These are phyloP conservation scores for Boletellus ananas DNA, from an alignment of 768 basidiomycete genomes.

Conservation along the genomic window DNA sequence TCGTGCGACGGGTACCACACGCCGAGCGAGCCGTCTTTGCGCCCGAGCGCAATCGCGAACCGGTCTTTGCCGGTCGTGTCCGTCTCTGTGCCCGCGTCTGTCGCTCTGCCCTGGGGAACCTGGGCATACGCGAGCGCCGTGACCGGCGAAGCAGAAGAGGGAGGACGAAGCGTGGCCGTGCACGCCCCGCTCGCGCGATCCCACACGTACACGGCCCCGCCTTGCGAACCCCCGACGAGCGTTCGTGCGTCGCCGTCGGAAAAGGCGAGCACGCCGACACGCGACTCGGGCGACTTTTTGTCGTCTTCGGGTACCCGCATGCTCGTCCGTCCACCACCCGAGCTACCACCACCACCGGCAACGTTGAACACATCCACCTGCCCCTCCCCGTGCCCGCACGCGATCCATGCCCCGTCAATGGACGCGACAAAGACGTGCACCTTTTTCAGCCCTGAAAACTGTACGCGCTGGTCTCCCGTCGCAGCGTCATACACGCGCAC, in stretches of 20 bases:
- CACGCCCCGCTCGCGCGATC: slow-evolving; percentile 13
- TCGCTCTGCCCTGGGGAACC: background rate
- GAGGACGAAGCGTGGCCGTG: slow-evolving; percentile 1
- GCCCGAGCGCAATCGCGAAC: slow-evolving; percentile 11
- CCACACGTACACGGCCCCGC: slow-evolving; percentile 19
- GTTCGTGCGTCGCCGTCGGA: slow-evolving; percentile 8
- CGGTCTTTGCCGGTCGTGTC: too few relatives aligned
- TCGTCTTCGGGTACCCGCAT: background rate
- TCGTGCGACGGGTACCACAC: slow-evolving; percentile 10
- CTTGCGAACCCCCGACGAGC: slow-evolving; percentile 19
- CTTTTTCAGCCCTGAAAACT: slow-evolving; percentile 12
- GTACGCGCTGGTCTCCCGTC: slow-evolving; percentile 5
- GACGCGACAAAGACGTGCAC: slow-evolving; percentile 3
- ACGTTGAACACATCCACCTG: slow-evolving; percentile 3
- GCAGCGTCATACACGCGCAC: slow-evolving; percentile 9
- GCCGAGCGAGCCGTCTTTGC: slow-evolving; percentile 16
- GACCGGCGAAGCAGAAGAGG: slow-evolving; percentile 10
- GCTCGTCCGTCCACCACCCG: background rate
- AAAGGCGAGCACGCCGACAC: slow-evolving; percentile 9
- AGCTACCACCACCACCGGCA: background rate
- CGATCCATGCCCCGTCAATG: slow-evolving; percentile 2
- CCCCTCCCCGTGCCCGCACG: slow-evolving; percentile 7
- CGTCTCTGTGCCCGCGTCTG: too few relatives aligned
- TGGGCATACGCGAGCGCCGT: slow-evolving; percentile 13
- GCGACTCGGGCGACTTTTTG: background rate